Percentiles rank a stretch among this genome's conserved stretches.
Evolutionary conservation across 257 asterid genomes (phyloP).

Genomic region (Nyctanthes arbortristis): DNA sequence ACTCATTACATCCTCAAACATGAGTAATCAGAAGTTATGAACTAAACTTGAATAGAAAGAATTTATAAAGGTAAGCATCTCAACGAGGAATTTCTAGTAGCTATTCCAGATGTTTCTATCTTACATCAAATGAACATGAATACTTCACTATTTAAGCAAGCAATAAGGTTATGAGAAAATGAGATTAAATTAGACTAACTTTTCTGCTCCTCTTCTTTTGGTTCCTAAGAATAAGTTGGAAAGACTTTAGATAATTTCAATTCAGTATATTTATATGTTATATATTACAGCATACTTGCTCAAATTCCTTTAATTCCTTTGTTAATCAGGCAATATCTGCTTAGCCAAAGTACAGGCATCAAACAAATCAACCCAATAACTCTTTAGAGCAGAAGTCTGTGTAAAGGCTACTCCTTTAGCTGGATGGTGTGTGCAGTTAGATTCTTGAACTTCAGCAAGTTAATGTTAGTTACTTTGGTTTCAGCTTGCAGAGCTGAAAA

Average conservation of each 20-base stretch:
- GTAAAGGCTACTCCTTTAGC: neutral
- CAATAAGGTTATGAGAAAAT: neutral
- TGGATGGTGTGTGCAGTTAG: neutral
- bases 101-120: constrained; percentile 12
- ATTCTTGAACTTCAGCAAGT: neutral
- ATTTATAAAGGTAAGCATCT: neutral
- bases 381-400: neutral
- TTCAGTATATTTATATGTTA: neutral
- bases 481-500: neutral
- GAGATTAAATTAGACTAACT: neutral
- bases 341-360: neutral
- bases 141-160: neutral
- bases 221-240: neutral
- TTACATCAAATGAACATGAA: constrained; percentile 3
- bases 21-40: neutral
- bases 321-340: neutral
- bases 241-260: neutral
- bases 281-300: neutral
- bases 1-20: constrained; percentile 33
- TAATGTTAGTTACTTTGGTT: neutral
- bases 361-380: neutral
- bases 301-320: neutral
- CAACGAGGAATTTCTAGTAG: neutral
- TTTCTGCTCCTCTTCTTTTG: neutral
- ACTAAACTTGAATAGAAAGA: neutral